Evolutionary conservation across 495 filamentous ascomycete species (phyloP), one percentile per base, ranked within the genome.

Genomic region (Pseudoneurospora amorphoporcata): DNA sequence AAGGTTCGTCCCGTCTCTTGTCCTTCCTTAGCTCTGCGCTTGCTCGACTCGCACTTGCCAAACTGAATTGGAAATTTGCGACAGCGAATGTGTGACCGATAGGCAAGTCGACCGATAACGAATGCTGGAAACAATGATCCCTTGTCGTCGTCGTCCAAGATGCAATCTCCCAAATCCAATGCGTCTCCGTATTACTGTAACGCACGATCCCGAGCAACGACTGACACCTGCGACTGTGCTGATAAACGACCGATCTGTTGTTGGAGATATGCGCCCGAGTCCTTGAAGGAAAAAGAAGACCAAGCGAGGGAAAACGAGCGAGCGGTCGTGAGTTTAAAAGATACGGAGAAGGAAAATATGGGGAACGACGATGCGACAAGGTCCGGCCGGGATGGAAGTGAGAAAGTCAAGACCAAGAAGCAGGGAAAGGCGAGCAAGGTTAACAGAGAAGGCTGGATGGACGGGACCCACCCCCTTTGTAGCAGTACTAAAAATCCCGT

Each of bases 261-360:
- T 53, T 65, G 70, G 47, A 65, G 39, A 32, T 61, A 69, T 69
- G 47, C 42, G 38, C 71, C 71, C 47, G 23, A 58, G 47, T 23
- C 47, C 47, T 58, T 58, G 47, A 42, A 42, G n/a, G 6, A 23
- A 70, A 70, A 72, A 70, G 68, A 61, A 69, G 68, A 32, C 61
- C 43, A 72, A 72, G 65, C 47, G 35, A 23, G 19, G 7, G 17
- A 23, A 61, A 71, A 29, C 39, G 39, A 43, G 53, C 6, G 53
- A 65, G 29, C 23, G 39, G 53, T 65, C 6, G 53, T 65, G 53
- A 65, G 14, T 16, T 65, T 65, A 17, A 65, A 8, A 35, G 53
- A 61, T 58, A 32, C 23, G 23, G 47, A 58, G 23, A 14, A 58
- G 0, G 35, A n/a, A n/a, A 10, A 69, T 23, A 40, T 37, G 68